phyloP scores from a whole-genome alignment of 2,329 filamentous ascomycete genomes.

The Aspergillus sp. region DNA sequence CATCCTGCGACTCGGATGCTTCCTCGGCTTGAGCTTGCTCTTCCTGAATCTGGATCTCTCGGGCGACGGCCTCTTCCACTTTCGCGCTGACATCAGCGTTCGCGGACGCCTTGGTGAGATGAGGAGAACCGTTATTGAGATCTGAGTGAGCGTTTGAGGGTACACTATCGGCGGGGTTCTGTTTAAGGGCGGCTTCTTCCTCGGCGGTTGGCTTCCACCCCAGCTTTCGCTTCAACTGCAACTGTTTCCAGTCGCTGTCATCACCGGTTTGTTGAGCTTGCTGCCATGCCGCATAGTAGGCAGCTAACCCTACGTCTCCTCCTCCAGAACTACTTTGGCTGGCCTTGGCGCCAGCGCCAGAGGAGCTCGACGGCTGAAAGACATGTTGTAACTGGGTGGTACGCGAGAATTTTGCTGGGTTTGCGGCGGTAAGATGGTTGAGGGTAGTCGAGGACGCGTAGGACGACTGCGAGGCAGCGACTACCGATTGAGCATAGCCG shows the following conservation, averaged over 20 bases:
- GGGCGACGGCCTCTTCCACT: slow-evolving; percentile 81
- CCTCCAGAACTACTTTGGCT: slow-evolving; percentile 62
- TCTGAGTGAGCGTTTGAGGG: slow-evolving; percentile 55
- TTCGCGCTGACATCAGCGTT: slow-evolving; percentile 66
- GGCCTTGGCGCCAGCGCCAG: slow-evolving; percentile 56
- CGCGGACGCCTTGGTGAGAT: slow-evolving; percentile 60
- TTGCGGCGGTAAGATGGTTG: slow-evolving; percentile 55
- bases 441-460: slow-evolving; percentile 69
- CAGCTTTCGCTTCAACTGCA: slow-evolving; percentile 84
- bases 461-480: slow-evolving; percentile 88
- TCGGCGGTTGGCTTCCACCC: slow-evolving; percentile 74
- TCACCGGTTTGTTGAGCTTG: slow-evolving; percentile 70
- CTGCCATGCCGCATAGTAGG: slow-evolving; percentile 90
- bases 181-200: slow-evolving; percentile 40
- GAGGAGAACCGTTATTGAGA: slow-evolving; percentile 61
- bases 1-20: slow-evolving; percentile 35
- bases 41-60: slow-evolving; percentile 70
- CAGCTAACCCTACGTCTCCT: slow-evolving; percentile 73
- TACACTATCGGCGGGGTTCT: slow-evolving; percentile 30
- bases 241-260: slow-evolving; percentile 87
- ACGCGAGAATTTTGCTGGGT: slow-evolving; percentile 57
- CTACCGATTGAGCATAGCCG: slow-evolving; percentile 96
- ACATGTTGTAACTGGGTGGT: slow-evolving; percentile 74
- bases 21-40: slow-evolving; percentile 53
- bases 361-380: slow-evolving; percentile 66